A percentile compares a stretch with the other conserved stretches of the same genome.
Evolutionary conservation across 2,329 filamentous ascomycete species (phyloP).

Genomic region (Thelonectria discophora): DNA sequence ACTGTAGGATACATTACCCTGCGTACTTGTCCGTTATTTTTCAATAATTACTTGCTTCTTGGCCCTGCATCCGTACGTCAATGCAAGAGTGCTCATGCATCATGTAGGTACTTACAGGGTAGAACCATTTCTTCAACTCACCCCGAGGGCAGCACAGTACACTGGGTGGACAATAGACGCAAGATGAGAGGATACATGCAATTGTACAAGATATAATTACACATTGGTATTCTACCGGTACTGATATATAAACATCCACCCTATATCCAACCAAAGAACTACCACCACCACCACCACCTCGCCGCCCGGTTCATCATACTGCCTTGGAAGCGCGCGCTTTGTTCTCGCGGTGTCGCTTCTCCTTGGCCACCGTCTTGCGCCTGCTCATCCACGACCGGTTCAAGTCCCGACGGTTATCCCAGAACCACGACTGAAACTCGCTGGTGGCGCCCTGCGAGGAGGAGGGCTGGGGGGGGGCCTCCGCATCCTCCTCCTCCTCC

Average conservation of each 20-base stretch:
- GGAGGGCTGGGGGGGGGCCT: conserved; percentile 43
- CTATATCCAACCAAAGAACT: too few species aligned
- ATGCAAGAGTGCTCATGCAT: background rate
- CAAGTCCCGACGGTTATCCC: conserved; percentile 70
- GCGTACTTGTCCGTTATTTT: too few species aligned
- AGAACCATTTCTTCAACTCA: too few species aligned
- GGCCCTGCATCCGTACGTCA: background rate
- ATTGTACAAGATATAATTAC: background rate
- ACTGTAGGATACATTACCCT: too few species aligned
- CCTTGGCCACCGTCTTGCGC: conserved; percentile 69
- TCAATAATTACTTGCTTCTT: background rate
- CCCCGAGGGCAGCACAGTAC: too few species aligned
- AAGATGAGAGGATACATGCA: background rate
- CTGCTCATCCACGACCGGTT: conserved; percentile 73
- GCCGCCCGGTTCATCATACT: conserved; percentile 36
- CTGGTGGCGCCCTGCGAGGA: conserved; percentile 44
- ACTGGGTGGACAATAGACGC: too few species aligned
- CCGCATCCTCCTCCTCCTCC: conserved; percentile 39
- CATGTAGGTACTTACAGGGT: too few species aligned
- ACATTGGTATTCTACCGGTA: background rate
- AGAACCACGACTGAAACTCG: conserved; percentile 74
- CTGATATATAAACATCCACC: background rate
- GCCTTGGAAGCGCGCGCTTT: conserved; percentile 59
- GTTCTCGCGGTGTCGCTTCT: conserved; percentile 73
- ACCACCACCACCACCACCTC: background rate